phyloP scores from a whole-genome alignment of 495 filamentous ascomycete genomes.

The Eremomyces bilateralis region DNA sequence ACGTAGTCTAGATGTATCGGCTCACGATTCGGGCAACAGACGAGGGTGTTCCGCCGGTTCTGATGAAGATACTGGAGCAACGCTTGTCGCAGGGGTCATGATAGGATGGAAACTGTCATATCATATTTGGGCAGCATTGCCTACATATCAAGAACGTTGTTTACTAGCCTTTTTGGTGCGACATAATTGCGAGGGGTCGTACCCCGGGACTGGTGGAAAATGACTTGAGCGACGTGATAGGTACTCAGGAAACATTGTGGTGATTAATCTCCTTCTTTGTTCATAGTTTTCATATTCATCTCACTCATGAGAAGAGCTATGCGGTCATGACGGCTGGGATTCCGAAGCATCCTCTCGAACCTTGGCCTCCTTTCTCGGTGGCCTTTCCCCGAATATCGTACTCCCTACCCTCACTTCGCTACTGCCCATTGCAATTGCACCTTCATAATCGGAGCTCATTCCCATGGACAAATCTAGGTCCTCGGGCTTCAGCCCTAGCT shows the following conservation, averaged over 20 bases:
- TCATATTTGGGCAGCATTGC: no score
- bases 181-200: no score
- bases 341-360: conserved; percentile 18
- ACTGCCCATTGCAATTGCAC: conserved; percentile 63
- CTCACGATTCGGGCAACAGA: conserved; percentile 89
- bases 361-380: conserved; percentile 48
- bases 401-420: conserved; percentile 89
- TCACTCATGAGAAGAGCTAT: no score
- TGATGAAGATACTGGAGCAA: conserved; percentile 76
- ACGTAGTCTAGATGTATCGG: conserved; percentile 59
- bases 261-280: no score
- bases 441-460: conserved; percentile 93
- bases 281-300: no score
- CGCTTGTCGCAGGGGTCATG: conserved; percentile 34
- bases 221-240: no score
- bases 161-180: no score
- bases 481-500: conserved; percentile 25
- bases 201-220: no score
- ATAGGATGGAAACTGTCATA: background rate
- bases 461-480: conserved; percentile 48
- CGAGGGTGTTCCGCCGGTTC: conserved; percentile 56
- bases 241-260: no score
- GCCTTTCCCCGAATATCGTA: conserved; percentile 73
- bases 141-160: no score
- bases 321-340: no score